A percentile compares a stretch with the other conserved stretches of the same genome.
These are phyloP conservation scores for Haplosporangium gracile DNA, from an alignment of 192 early-diverging fungal genomes.

Conservation along the genomic window DNA sequence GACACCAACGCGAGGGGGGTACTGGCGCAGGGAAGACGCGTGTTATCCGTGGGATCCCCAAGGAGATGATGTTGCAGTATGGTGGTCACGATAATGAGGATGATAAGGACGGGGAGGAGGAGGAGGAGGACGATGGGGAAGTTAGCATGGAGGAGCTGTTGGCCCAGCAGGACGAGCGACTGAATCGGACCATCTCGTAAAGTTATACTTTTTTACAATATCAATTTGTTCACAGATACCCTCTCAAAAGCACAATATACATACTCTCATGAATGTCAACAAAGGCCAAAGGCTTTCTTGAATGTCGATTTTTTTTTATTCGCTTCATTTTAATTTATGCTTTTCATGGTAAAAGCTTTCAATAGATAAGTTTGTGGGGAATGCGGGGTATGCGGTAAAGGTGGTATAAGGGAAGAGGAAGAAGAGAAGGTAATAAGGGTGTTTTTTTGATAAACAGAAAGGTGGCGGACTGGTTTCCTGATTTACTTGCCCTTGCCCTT, in stretches of 20 bases:
- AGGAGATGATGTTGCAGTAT: conserved; percentile 21
- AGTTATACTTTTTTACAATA: no score
- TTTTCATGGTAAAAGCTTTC: background rate
- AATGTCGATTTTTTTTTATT: background rate
- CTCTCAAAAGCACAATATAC: no score
- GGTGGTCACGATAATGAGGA: background rate
- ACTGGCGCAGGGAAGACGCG: conserved; percentile 26
- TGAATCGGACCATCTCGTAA: background rate
- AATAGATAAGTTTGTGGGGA: background rate
- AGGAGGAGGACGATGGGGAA: conserved; percentile 30
- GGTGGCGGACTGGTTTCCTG: background rate
- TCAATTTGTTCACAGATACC: no score
- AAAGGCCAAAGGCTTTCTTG: background rate
- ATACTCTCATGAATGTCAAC: background rate
- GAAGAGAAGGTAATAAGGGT: background rate
- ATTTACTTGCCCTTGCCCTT: conserved; percentile 71
- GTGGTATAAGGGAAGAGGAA: background rate
- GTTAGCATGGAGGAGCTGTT: conserved; percentile 46
- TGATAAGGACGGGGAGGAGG: background rate
- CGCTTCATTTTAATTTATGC: background rate
- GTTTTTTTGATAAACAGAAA: background rate
- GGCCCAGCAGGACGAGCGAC: conserved; percentile 39
- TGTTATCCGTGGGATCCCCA: conserved; percentile 33
- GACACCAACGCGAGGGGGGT: conserved; percentile 1
- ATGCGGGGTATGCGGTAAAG: no score